phyloP scores from a whole-genome alignment of 2,329 filamentous ascomycete genomes.

The Clarireedia homoeocarpa region DNA sequence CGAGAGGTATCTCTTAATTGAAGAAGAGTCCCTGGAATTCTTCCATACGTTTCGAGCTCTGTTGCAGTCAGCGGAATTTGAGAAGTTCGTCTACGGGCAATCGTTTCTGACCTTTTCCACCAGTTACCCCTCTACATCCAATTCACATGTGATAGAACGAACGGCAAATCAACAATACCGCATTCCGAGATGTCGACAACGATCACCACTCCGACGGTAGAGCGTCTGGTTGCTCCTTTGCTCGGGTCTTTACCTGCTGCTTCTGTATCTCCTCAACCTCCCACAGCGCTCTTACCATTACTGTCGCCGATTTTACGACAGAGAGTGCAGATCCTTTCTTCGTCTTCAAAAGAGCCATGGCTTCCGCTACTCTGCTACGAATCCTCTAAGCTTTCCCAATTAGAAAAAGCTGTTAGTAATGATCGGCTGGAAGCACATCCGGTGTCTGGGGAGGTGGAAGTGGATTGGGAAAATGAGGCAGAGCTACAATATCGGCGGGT shows the following conservation, averaged over 20 bases:
- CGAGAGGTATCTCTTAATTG: slow-evolving; percentile 9
- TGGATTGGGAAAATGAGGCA: slow-evolving; percentile 59
- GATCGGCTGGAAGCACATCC: slow-evolving; percentile 71
- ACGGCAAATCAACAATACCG: not conserved
- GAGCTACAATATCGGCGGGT: slow-evolving; percentile 57
- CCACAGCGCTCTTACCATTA: slow-evolving; percentile 48
- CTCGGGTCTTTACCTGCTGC: slow-evolving; percentile 53
- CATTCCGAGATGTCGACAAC: slow-evolving; percentile 10
- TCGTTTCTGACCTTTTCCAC: not conserved
- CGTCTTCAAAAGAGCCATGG: slow-evolving; percentile 58
- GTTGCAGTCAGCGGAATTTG: not conserved
- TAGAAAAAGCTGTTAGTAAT: slow-evolving; percentile 53
- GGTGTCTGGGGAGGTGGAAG: slow-evolving; percentile 69
- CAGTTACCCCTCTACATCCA: not conserved
- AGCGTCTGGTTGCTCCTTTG: slow-evolving; percentile 45
- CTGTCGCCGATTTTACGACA: slow-evolving; percentile 60
- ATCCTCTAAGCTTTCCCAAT: slow-evolving; percentile 42
- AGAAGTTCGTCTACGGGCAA: not conserved
- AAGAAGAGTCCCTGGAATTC: not conserved
- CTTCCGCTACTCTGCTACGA: slow-evolving; percentile 64
- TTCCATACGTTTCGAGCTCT: not conserved
- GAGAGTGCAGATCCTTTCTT: slow-evolving; percentile 57
- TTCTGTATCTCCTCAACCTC: slow-evolving; percentile 48
- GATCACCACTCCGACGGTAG: slow-evolving; percentile 39
- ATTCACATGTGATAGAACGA: slow-evolving; percentile 18